A percentile compares a stretch with the other conserved stretches of the same genome.
Evolutionary conservation across 1,284 basidiomycete species (phyloP).

Genomic region (Austroboletus novae-zelandiae): DNA sequence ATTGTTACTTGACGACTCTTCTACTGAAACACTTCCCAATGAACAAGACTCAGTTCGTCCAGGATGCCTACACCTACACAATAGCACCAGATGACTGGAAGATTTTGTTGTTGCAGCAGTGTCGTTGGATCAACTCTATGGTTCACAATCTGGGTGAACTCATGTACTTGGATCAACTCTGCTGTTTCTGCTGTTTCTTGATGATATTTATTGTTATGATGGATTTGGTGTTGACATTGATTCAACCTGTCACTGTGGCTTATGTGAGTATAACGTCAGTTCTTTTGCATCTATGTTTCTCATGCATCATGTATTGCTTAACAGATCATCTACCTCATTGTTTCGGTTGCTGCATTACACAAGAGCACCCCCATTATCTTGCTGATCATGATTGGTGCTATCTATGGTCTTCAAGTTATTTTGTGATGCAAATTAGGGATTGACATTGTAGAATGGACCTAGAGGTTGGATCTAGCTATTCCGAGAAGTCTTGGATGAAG

Average conservation of each 20-base stretch:
- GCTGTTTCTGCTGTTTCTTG: constrained; percentile 97
- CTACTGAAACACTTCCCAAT: constrained; percentile 92
- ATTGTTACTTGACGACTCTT: constrained; percentile 95
- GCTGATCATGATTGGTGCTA: constrained; percentile 88
- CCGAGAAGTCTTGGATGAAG: constrained; percentile 15
- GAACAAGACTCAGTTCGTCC: constrained; percentile 92
- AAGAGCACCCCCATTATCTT: constrained; percentile 75
- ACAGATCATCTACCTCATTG: constrained; percentile 86
- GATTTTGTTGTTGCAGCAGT: constrained; percentile 93
- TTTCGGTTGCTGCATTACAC: constrained; percentile 64
- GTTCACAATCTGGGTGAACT: constrained; percentile 96
- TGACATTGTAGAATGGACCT: constrained; percentile 15
- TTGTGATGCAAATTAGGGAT: constrained; percentile 68
- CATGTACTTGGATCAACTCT: constrained; percentile 89
- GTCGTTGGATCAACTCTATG: constrained; percentile 99
- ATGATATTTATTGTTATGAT: constrained; percentile 99
- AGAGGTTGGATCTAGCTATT: constrained; percentile 25
- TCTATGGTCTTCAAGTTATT: constrained; percentile 91
- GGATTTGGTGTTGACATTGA: constrained; percentile 84
- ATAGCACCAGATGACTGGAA: constrained; percentile 94
- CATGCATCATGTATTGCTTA: not conserved
- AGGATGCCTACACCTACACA: constrained; percentile 90
- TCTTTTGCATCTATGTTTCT: constrained; percentile 8
- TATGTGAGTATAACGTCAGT: constrained; percentile 63
- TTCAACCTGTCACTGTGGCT: constrained; percentile 89